Percentiles rank a stretch among this genome's conserved stretches.
phyloP scores from a whole-genome alignment of 495 filamentous ascomycete genomes.

The Aspergillus avenaceus region DNA sequence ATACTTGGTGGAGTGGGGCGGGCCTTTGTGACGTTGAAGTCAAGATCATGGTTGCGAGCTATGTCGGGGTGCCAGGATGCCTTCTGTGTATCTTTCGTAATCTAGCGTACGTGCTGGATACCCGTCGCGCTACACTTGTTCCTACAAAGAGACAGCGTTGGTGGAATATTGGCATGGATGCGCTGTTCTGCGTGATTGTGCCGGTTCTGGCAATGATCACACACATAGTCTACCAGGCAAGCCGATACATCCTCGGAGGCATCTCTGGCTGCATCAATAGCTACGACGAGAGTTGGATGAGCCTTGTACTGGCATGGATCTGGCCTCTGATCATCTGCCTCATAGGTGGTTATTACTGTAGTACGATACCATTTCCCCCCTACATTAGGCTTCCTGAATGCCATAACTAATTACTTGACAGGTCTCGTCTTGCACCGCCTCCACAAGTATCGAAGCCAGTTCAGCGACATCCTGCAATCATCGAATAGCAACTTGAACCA shows the following conservation, averaged over 20 bases:
- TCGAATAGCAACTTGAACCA: slow-evolving; percentile 55
- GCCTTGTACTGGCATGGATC: slow-evolving; percentile 58
- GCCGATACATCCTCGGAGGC: slow-evolving; percentile 68
- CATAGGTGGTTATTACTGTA: slow-evolving; percentile 61
- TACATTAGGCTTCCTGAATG: background rate
- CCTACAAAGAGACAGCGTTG: slow-evolving; percentile 49
- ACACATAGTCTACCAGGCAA: slow-evolving; percentile 64
- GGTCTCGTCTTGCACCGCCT: slow-evolving; percentile 67
- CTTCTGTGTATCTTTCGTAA: slow-evolving; percentile 68
- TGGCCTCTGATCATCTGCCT: slow-evolving; percentile 65
- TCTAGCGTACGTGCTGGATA: slow-evolving; percentile 66
- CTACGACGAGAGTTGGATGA: slow-evolving; percentile 68
- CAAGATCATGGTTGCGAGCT: slow-evolving; percentile 60
- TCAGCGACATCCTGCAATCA: slow-evolving; percentile 53
- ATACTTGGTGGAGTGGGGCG: slow-evolving; percentile 65
- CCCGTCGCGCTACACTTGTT: slow-evolving; percentile 52
- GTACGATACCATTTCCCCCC: slow-evolving; percentile 50
- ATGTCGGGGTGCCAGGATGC: slow-evolving; percentile 59
- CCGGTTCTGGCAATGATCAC: slow-evolving; percentile 62
- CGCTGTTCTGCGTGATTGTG: slow-evolving; percentile 63
- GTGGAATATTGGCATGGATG: slow-evolving; percentile 52
- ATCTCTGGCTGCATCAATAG: slow-evolving; percentile 68
- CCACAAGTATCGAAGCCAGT: slow-evolving; percentile 58
- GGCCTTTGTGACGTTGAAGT: slow-evolving; percentile 81
- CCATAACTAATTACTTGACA: slow-evolving; percentile 10